These are phyloP conservation scores for Sicyos edulis DNA, from an alignment of 306 rosid genomes.

Conservation along the genomic window DNA sequence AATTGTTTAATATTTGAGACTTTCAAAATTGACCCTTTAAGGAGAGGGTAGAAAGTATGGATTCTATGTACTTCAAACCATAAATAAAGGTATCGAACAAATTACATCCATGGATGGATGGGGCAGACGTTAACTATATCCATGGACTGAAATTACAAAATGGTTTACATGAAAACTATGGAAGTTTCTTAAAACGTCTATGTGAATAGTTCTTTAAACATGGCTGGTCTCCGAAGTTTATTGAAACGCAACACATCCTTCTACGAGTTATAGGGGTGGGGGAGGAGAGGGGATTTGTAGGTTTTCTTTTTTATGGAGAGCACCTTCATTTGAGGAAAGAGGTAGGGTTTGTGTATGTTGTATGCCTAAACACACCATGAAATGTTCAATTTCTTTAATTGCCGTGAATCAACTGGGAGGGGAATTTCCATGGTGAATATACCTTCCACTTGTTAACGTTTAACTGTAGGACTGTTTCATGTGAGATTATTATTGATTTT, in stretches of 20 bases:
- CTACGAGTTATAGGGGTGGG: neutral
- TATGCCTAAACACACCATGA: neutral
- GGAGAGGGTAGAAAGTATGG: neutral
- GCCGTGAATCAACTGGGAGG: neutral
- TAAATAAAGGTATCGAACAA: conserved; percentile 1
- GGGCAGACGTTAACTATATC: neutral
- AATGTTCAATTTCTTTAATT: neutral
- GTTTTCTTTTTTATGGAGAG: neutral
- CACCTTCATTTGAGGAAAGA: neutral
- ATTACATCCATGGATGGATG: neutral
- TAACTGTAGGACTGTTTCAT: neutral
- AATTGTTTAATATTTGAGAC: neutral
- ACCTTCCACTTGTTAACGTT: neutral
- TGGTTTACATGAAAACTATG: neutral
- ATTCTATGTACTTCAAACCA: neutral
- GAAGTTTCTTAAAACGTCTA: neutral
- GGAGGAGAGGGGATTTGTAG: neutral
- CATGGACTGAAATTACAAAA: neutral
- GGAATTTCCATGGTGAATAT: neutral
- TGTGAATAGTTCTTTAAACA: neutral
- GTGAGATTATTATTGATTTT: neutral
- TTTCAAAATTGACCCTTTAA: neutral
- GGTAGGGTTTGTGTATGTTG: neutral
- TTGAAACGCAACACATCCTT: neutral
- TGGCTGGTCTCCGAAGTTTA: neutral